Evolutionary conservation across 495 filamentous ascomycete genomes (phyloP), one percentile per base, ranked within the genome.

Genomic region (Chaetomidium leptoderma): DNA sequence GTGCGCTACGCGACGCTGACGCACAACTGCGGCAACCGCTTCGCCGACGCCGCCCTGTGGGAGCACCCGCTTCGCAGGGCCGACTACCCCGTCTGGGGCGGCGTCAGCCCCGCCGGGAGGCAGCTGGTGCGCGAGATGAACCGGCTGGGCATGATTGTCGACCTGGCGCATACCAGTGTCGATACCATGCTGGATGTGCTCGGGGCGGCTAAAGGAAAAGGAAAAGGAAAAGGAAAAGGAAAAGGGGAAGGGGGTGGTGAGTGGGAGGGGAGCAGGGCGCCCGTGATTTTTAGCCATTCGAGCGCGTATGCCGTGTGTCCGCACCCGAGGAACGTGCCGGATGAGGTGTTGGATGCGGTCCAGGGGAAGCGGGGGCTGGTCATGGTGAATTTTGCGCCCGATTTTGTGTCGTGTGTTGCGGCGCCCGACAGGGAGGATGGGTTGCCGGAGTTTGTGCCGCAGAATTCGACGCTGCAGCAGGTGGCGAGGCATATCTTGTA

Each of bases 21-120:
- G 3, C 91, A 95, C 73, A 95, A 95, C 73, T 98, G 93, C 75
- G 88, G 92, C 68, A 98, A 97, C 70, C 76, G 74, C 32, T 97
- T 87, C 71, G 91, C 91, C 27, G 93, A 97, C 64, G 85, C 90
- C 4, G 92, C 93, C 1, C 70, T 95, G 7, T 65, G 64, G 63
- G 74, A 76, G 59, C 55, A 73, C 9, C 73, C 75, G 6, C 51
- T 78, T 4, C 71, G 70, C 44, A 75, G 72, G 35, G 76, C 84
- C 24, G 74, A 66, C n/a, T n/a, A n/a, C 57, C 79, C 75, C 10
- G 70, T 64, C 63, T 82, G 82, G 81, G 68, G 80, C 21, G 89
- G 89, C 3, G 72, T 97, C 16, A 90, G 86, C 59, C 71, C 77
- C 3, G 79, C 74, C 6, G 93, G 93, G n/a, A 75, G 78, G 43